Evolutionary conservation across 257 asterid species (phyloP).

Genomic region (Solanum bukasovii): DNA sequence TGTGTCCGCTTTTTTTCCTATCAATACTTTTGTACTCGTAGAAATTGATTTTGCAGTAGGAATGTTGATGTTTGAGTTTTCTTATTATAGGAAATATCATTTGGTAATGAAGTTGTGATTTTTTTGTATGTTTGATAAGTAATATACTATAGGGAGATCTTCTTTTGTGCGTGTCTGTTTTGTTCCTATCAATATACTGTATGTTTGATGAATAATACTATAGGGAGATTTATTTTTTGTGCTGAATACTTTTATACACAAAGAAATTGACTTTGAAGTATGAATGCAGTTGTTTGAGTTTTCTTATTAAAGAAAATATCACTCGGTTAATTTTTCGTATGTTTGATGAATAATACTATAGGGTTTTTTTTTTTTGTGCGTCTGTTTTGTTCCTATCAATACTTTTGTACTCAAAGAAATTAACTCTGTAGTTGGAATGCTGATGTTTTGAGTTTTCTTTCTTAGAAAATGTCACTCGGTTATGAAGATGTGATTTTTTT

Average conservation of each 20-base stretch:
- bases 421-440: neutral
- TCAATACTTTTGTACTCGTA: neutral
- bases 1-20: no score
- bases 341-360: neutral
- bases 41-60: neutral
- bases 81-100: neutral
- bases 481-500: neutral
- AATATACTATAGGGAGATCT: neutral
- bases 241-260: neutral
- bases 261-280: neutral
- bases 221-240: neutral
- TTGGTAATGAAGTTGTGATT: neutral
- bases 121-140: neutral
- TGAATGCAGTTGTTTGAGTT: neutral
- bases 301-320: neutral
- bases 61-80: neutral
- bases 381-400: neutral
- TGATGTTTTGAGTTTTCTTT: neutral
- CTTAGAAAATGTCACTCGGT: neutral
- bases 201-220: no score
- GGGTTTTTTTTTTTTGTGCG: neutral
- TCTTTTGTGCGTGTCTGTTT: no score
- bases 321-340: neutral
- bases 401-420: neutral
- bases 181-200: no score